A percentile compares a stretch with the other conserved stretches of the same genome.
Conservation (phyloP, 352 stramenopile genomes). For the Blastocystis sp. region DNA sequence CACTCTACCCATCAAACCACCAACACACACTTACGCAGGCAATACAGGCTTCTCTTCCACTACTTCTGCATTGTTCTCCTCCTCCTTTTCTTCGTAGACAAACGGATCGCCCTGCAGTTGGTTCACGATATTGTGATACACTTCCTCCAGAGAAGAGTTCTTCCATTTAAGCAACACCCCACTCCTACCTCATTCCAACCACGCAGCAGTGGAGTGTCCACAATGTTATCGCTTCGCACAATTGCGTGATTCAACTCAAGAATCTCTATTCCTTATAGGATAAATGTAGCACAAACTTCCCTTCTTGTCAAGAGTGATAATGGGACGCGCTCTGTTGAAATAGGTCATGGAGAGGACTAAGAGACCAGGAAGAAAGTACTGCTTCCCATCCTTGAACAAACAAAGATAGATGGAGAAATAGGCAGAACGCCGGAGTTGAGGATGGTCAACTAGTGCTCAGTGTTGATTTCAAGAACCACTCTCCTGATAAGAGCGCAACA, state of each 20-base stretch:
- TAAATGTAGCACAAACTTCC: slow-evolving; percentile 1
- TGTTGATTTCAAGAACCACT: background rate
- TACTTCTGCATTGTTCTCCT: background rate
- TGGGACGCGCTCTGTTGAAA: background rate
- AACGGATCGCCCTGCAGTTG: slow-evolving; percentile 15
- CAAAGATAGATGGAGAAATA: background rate
- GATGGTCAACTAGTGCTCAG: slow-evolving; percentile 8
- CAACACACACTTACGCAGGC: background rate
- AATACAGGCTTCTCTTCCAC: background rate
- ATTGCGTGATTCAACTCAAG: slow-evolving; percentile 8
- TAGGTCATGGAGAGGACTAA: slow-evolving; percentile 22
- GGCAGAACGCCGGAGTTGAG: background rate
- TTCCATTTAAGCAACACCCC: background rate
- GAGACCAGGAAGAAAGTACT: slow-evolving; percentile 18
- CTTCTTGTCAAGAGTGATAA: background rate
- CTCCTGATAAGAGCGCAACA: slow-evolving; percentile 16
- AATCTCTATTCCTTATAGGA: background rate
- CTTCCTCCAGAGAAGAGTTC: slow-evolving; percentile 12
- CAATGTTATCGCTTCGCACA: background rate
- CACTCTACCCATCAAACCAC: background rate
- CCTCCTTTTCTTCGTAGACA: background rate
- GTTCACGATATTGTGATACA: background rate
- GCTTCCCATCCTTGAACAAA: slow-evolving; percentile 3
- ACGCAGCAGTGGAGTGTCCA: background rate
- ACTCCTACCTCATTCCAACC: background rate